Evolutionary conservation across 2,329 filamentous ascomycete species (phyloP), one percentile per base, ranked within the genome.

Genomic region (Claviceps monticola): DNA sequence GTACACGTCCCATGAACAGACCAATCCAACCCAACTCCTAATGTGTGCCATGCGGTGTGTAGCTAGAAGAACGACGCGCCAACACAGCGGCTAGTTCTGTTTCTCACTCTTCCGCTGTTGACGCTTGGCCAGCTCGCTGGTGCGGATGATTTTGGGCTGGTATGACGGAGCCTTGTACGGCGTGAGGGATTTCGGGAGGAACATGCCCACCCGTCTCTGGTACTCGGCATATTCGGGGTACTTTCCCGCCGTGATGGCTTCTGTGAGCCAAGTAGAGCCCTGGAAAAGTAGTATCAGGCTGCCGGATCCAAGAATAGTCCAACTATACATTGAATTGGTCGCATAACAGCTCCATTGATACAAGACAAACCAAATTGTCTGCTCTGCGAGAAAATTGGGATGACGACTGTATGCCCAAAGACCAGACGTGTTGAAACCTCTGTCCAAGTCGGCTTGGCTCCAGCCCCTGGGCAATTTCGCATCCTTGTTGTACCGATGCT

Each of bases 311-410:
- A 79, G 64, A 48, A 79, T 80, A 1, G 86, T 82, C 88, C 90
- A 98, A 67, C 85, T 91, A 64, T 83, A 83, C 43, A 83, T 72
- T 1, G 75, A 80, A 51, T 82, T 77, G 36, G 83, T 86, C 51
- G 82, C 78, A 63, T 80, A 84, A 67, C 86, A 91, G 58, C 79
- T 81, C 93, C 91, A 98, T 61, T 88, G 79, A 67, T 97, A 97
- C 50, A 97, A 68, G 8, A 82, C 71, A 51, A 95, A 75, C 93
- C 93, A 98, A 60, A 97, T 82, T 34, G 82, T 74, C 69, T 97
- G 93, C 69, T 98, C 93, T 5, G 87, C 88, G 5, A 86, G 81
- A 63, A 97, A 98, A 67, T 98, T 98, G 47, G 93, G 93, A 66
- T 98, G 94, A 46, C 93, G 79, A 59, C 85, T 91, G 72, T 83